These are phyloP conservation scores for Arthrobotrys musiformis DNA, from an alignment of 2,329 filamentous ascomycete genomes.

Conservation along the genomic window DNA sequence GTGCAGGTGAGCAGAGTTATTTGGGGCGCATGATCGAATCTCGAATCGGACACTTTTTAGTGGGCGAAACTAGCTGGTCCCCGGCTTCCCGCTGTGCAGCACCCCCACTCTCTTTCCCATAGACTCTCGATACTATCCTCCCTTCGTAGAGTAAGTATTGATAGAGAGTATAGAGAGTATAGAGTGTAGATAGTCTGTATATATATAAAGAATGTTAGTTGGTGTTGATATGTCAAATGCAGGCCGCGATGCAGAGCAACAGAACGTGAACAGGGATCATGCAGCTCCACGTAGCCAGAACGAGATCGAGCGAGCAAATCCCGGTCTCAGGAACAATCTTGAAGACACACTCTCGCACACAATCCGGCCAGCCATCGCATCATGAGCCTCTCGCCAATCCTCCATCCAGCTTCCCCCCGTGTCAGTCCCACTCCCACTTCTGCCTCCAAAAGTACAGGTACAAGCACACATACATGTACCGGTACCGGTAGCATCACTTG, in stretches of 20 bases:
- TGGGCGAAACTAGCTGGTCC: background rate
- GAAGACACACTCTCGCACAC: background rate
- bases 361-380: background rate
- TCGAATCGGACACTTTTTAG: slow-evolving; percentile 12
- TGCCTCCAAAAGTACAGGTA: background rate
- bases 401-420: background rate
- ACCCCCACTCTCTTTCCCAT: background rate
- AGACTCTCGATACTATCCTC: too few species aligned
- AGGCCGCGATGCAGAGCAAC: too few species aligned
- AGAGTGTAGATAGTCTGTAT: too few species aligned
- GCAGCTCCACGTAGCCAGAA: too few species aligned
- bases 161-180: too few species aligned
- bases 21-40: slow-evolving; percentile 15
- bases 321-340: background rate
- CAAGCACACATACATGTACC: too few species aligned
- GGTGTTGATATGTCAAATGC: too few species aligned
- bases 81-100: slow-evolving; percentile 16
- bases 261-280: too few species aligned
- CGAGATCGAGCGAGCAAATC: too few species aligned
- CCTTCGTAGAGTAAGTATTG: too few species aligned
- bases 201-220: too few species aligned
- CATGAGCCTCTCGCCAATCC: background rate
- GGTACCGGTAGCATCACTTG: background rate
- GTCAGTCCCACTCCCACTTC: background rate
- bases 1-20: too few species aligned